These are phyloP conservation scores for Apiosordaria backusii DNA, from an alignment of 495 filamentous ascomycete species.

Conservation along the genomic window DNA sequence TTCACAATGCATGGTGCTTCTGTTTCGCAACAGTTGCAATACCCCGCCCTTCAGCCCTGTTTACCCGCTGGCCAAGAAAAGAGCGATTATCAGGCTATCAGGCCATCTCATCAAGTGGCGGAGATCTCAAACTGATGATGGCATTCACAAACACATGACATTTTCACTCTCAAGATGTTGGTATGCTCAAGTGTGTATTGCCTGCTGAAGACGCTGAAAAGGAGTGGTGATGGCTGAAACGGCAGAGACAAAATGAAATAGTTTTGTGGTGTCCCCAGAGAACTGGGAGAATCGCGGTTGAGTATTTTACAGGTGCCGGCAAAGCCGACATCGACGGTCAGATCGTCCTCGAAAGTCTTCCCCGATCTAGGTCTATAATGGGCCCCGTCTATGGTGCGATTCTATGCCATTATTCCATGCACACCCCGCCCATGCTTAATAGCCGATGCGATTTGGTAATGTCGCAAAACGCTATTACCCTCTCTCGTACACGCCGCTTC, in stretches of 20 bases:
- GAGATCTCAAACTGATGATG: background rate
- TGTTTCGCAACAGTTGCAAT: background rate
- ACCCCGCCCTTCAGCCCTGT: background rate
- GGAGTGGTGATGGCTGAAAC: background rate
- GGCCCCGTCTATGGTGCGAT: slow-evolving; percentile 37
- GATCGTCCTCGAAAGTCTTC: slow-evolving; percentile 29
- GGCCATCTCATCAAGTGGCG: background rate
- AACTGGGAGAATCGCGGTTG: slow-evolving; percentile 25
- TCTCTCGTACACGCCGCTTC: slow-evolving; percentile 30
- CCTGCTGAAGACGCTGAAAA: background rate
- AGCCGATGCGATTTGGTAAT: slow-evolving; percentile 23
- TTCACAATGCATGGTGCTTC: background rate
- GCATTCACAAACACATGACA: background rate
- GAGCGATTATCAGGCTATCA: background rate
- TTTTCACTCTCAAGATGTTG: background rate
- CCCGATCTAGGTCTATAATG: slow-evolving; percentile 38
- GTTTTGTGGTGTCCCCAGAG: slow-evolving; percentile 29
- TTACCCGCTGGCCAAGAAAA: background rate
- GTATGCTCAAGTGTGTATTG: background rate
- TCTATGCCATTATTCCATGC: slow-evolving; percentile 35
- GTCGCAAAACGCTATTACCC: slow-evolving; percentile 25
- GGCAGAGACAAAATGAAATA: slow-evolving; percentile 28
- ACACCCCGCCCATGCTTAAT: slow-evolving; percentile 27
- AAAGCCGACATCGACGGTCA: slow-evolving; percentile 31
- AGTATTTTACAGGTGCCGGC: slow-evolving; percentile 34